Base-by-base conservation (phyloP, 495 filamentous ascomycete species). In the Aspergillus carlsbadensis region DNA sequence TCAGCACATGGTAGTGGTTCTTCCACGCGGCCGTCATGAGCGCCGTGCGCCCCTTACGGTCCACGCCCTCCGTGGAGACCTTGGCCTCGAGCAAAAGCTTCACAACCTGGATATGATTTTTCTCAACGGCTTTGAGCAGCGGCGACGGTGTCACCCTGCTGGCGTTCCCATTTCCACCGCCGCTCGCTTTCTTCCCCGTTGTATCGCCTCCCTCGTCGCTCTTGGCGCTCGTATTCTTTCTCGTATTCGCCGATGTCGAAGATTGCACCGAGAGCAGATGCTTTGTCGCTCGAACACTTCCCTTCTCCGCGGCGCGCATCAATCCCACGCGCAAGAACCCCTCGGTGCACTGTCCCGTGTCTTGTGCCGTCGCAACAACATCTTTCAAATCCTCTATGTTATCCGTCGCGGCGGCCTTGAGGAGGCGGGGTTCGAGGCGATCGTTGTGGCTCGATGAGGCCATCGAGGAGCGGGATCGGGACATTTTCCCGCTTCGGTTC, bases 21-120 rank as follows among this genome's bases (percentile, higher is more conserved):
- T 76, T 77, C 72, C 78, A 77, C 17, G 82, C 81, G n/a, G 84
- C 83, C 2, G 74, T 78, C 75, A 86, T 85, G 35, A 88, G 60
- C 33, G 77, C 79, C 31, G 81, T 84, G 24, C 78, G 70, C 1
- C 78, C 80, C 44, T 78, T 68, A 35, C 77, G 78, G 59, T 81
- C 78, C 2, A 59, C 42, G 13, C 60, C 65, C 44, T 82, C 71
- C 0, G 72, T 60, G 37, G 69, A 64, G 1, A 74, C 77, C 18
- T 76, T 72, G 37, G 70, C 57, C 26, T 77, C 72, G 7, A 82
- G 70, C 20, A 82, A 62, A 29, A 81, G 46, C 47, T 69, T 62
- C 15, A 76, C 78, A 26, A 79, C 75, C 26, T 67, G 64, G 33
- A 75, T 67, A 55, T 81, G 71, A 34, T 81, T 75, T 22, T 72